Conservation (phyloP, 495 filamentous ascomycete genomes). For the Tuber microsphaerosporum region DNA sequence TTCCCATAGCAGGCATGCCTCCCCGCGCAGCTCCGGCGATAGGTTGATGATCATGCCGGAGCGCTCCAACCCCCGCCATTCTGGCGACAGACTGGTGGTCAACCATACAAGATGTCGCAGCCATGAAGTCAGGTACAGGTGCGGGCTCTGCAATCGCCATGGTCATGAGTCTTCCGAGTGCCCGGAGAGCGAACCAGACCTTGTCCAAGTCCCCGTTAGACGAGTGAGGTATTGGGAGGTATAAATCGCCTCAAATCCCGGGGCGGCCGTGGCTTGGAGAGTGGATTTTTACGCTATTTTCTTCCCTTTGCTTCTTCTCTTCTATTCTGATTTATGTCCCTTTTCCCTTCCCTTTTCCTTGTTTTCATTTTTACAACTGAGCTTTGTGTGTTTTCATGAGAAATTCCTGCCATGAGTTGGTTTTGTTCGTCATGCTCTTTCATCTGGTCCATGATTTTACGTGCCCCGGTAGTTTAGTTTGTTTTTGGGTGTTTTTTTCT, state of each 20-base stretch:
- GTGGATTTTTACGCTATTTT: neutral
- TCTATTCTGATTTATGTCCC: neutral
- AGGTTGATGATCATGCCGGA: neutral
- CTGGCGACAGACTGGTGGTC: neutral
- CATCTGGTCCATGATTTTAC: neutral
- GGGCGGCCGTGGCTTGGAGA: neutral
- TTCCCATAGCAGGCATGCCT: neutral
- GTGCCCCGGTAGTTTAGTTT: neutral
- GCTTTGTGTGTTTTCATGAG: neutral
- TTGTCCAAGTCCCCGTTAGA: neutral
- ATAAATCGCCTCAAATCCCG: neutral
- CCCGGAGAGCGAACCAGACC: neutral
- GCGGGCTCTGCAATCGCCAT: neutral
- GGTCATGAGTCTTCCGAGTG: neutral
- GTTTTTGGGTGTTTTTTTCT: neutral
- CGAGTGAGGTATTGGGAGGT: neutral
- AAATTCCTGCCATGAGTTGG: conserved; percentile 6
- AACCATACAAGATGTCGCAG: neutral
- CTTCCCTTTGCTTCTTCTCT: conserved; percentile 10
- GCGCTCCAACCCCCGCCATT: neutral
- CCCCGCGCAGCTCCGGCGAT: neutral
- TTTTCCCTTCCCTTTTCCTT: neutral
- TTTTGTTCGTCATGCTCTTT: conserved; percentile 3
- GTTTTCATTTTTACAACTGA: neutral
- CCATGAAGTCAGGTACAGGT: neutral